Percentiles rank a stretch among this genome's conserved stretches.
These are phyloP conservation scores for Eucalyptus victrix DNA, from an alignment of 345 rosid genomes.

Conservation along the genomic window DNA sequence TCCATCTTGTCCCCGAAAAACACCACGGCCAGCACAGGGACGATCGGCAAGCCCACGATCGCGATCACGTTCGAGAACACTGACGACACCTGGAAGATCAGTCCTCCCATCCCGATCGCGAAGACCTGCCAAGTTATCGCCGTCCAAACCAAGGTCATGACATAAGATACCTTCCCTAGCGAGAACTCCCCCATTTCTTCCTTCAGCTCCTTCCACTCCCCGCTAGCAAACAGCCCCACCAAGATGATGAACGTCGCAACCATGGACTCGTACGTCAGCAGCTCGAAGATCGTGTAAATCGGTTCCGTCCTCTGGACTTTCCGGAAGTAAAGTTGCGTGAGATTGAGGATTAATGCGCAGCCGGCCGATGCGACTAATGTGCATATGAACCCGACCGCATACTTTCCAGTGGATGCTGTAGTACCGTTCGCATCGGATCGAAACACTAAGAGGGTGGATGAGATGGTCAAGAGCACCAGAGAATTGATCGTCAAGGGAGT, in stretches of 20 bases:
- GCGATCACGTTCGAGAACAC: constrained; percentile 35
- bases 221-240: constrained; percentile 40
- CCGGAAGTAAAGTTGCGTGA: constrained; percentile 20
- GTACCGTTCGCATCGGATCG: background rate
- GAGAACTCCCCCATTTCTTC: constrained; percentile 32
- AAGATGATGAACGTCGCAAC: constrained; percentile 16
- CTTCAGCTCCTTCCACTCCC: constrained; percentile 32
- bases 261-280: constrained; percentile 22
- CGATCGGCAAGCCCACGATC: constrained; percentile 38
- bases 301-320: constrained; percentile 24
- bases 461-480: constrained; percentile 31
- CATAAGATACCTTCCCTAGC: constrained; percentile 32
- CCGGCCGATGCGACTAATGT: constrained; percentile 33
- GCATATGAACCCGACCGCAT: constrained; percentile 25
- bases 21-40: constrained; percentile 41
- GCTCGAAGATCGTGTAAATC: constrained; percentile 15
- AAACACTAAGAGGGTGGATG: constrained; percentile 30
- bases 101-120: constrained; percentile 22
- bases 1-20: constrained; percentile 42
- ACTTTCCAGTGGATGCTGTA: constrained; percentile 2
- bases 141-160: constrained; percentile 25
- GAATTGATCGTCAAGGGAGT: constrained; percentile 28
- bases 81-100: constrained; percentile 55
- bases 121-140: constrained; percentile 37
- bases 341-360: constrained; percentile 21